These are phyloP conservation scores for Malus fusca DNA, from an alignment of 306 rosid genomes.

Conservation along the genomic window DNA sequence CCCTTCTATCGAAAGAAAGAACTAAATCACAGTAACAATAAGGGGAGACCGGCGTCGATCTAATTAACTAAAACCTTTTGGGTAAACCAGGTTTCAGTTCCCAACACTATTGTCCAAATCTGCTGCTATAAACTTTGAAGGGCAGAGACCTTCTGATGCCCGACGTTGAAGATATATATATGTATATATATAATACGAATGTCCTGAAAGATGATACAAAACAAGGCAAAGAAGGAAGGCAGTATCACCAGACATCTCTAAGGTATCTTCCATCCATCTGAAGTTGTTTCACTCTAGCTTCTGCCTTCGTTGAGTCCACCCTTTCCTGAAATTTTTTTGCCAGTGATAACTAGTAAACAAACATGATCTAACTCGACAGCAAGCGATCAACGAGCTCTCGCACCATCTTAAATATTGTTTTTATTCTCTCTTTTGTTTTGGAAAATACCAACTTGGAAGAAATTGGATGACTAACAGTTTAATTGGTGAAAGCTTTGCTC, in stretches of 20 bases:
- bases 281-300: conserved; percentile 64
- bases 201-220: conserved; percentile 18
- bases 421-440: not conserved
- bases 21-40: not conserved
- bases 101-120: conserved; percentile 16
- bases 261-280: conserved; percentile 79
- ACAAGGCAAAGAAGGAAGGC: conserved; percentile 6
- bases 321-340: conserved; percentile 49
- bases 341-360: conserved; percentile 4
- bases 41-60: not conserved
- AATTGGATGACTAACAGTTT: not conserved
- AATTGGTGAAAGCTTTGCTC: not conserved
- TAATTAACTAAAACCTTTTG: conserved; percentile 19
- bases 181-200: not conserved
- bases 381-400: not conserved
- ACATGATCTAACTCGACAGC: not conserved
- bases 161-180: conserved; percentile 8
- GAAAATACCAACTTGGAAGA: not conserved
- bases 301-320: conserved; percentile 66
- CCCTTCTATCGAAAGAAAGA: not conserved
- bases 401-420: not conserved
- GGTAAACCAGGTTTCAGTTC: conserved; percentile 30
- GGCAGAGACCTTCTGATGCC: conserved; percentile 24
- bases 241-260: conserved; percentile 79
- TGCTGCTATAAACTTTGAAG: conserved; percentile 34